Base-by-base conservation (phyloP, 1,284 basidiomycete genomes). In the Pisolithus thermaeus region DNA sequence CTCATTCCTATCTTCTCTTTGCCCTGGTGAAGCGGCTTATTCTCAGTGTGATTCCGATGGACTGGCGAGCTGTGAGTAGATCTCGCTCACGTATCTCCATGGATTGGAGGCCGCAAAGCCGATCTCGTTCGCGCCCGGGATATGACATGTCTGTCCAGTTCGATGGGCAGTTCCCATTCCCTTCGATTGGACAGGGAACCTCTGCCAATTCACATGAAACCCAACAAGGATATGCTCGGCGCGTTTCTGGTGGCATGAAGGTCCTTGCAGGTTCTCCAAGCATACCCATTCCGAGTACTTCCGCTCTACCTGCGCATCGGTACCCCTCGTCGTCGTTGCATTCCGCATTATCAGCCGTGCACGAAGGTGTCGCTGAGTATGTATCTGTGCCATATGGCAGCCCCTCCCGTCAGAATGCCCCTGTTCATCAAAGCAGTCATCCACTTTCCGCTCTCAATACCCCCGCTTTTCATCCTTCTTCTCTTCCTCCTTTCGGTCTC, bases 21-120 rank as follows among this genome's bases (percentile, higher is more conserved):
- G 25, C 27, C 42, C 9, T 43, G 54, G 55, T 57, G 56, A 63
- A 53, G 58, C 58, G 59, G 50, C 52, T 47, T 28, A 43, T 54
- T 53, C 47, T 37, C 54, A 86, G 83, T 53, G 71, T 73, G 59
- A 66, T 77, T 52, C 74, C 78, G 38, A 97, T 98, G 88, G 96
- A 98, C 66, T 97, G 95, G 93, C 81, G 93, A 42, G 87, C 89
- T 18, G 84, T 92, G 63, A 94, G 91, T 64, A 83, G 94, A 54
- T 97, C 94, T 14, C 81, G 94, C 56, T 97, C 96, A 22, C 85
- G 95, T 25, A 87, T 90, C 62, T 88, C 91, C 49, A 89, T 88
- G 85, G 87, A 90, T 67, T 90, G 87, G 87, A 76, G 79, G 50
- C 83, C 86, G 47, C 73, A 79, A 51, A 86, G 82, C 67, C 83